Percentiles rank a stretch among this genome's conserved stretches.
These are phyloP conservation scores for Aspergillus fijiensis DNA, from an alignment of 2,329 filamentous ascomycete species.

Conservation along the genomic window DNA sequence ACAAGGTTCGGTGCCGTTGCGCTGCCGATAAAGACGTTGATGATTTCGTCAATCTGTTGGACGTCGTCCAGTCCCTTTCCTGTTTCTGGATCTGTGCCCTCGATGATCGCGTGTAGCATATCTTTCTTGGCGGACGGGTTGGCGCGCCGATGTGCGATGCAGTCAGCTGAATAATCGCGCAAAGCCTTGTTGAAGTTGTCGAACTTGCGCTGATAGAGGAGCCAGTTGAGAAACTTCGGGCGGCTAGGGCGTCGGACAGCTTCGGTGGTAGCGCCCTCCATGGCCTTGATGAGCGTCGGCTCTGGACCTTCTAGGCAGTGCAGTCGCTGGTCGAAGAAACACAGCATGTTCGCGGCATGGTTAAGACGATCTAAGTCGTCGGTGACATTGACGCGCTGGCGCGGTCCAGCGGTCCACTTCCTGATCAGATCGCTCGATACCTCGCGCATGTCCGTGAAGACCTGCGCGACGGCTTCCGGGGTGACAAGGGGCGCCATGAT, in stretches of 20 bases:
- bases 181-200: conserved; percentile 54
- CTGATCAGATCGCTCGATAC: conserved; percentile 51
- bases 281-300: conserved; percentile 53
- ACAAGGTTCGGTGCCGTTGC: conserved; percentile 70
- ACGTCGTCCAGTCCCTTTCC: conserved; percentile 58
- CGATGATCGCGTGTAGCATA: conserved; percentile 60
- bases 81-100: conserved; percentile 61
- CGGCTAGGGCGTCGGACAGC: conserved; percentile 57
- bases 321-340: conserved; percentile 54
- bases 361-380: conserved; percentile 55
- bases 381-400: conserved; percentile 48
- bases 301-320: conserved; percentile 49
- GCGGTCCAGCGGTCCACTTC: conserved; percentile 49
- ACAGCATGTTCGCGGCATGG: conserved; percentile 52
- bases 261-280: conserved; percentile 58
- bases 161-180: conserved; percentile 55
- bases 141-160: conserved; percentile 57
- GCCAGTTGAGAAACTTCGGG: conserved; percentile 53
- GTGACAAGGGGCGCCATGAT: conserved; percentile 49
- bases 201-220: conserved; percentile 55
- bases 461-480: conserved; percentile 38
- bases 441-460: conserved; percentile 52
- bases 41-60: conserved; percentile 66
- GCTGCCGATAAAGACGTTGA: conserved; percentile 64
- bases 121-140: conserved; percentile 60